Percentiles rank a stretch among this genome's conserved stretches.
phyloP scores from a whole-genome alignment of 768 basidiomycete genomes.

The Psilocybe tampanensis region DNA sequence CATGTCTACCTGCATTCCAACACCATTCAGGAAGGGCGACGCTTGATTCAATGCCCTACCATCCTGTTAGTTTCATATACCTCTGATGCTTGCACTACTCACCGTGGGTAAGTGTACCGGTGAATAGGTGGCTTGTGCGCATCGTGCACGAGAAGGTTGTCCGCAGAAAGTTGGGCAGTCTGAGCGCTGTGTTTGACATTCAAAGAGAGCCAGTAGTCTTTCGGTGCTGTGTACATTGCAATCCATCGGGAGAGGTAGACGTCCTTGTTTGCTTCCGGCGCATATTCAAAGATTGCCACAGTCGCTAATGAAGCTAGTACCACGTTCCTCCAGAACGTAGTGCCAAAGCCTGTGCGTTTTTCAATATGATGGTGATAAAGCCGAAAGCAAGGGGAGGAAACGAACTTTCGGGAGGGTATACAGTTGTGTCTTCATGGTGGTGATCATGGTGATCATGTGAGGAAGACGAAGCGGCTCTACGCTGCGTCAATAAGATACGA shows the following conservation, averaged over 20 bases:
- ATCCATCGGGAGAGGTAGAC: slow-evolving; percentile 71
- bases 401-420: slow-evolving; percentile 65
- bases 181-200: slow-evolving; percentile 60
- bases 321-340: slow-evolving; percentile 69
- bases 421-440: slow-evolving; percentile 33
- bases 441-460: slow-evolving; percentile 45
- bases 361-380: slow-evolving; percentile 1
- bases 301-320: slow-evolving; percentile 50
- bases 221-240: slow-evolving; percentile 53
- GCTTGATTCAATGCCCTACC: slow-evolving; percentile 57
- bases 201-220: slow-evolving; percentile 53
- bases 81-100: slow-evolving; percentile 31
- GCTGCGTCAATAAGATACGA: slow-evolving; percentile 32
- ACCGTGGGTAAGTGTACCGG: slow-evolving; percentile 77
- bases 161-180: slow-evolving; percentile 44
- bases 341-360: slow-evolving; percentile 55
- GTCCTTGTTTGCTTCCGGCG: slow-evolving; percentile 62
- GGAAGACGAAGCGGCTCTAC: slow-evolving; percentile 47
- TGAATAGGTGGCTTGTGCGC: slow-evolving; percentile 52
- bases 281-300: slow-evolving; percentile 66
- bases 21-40: slow-evolving; percentile 61
- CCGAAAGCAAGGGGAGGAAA: background rate
- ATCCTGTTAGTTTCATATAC: slow-evolving; percentile 7
- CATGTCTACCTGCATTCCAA: slow-evolving; percentile 49
- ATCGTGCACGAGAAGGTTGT: slow-evolving; percentile 43